Base-by-base conservation (phyloP, 225 moss, liverwort and hornwort genomes). In the Antitrichia curtipendula region DNA sequence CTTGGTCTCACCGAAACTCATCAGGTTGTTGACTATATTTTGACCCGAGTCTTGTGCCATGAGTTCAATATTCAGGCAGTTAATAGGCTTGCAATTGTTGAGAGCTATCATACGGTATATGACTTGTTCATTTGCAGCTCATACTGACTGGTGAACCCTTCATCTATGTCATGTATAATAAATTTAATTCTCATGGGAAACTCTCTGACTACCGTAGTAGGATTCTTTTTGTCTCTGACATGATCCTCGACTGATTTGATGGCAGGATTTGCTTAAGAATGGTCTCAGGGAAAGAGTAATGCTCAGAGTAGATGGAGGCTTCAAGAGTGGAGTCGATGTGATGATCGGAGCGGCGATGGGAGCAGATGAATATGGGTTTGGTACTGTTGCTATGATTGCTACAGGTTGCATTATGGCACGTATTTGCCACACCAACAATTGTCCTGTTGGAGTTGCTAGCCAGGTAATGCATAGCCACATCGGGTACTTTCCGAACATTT, bases 401-500 rank as follows among this genome's bases (percentile, higher is more conserved):
- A 96, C 95, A 81, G 97, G 97, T 68, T 97, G 97, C 92, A 90
- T 97, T 61, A 97, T 97, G 97, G 97, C 97, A 50, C 96, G 97
- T 66, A 97, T 97, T 84, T 97, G 97, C 91, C 97, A 97, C 64
- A 97, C 97, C 47, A 97, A 97, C 71, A 97, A 97, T 80, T 97
- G 97, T 73, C 97, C 97, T 36, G 97, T 97, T 53, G 97, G 97
- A 61, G 97, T 97, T 85, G 96, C 97, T 20, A 97, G 95, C 89
- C 96, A 97, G 91, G 97, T 97, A 91, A 82, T 91, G 77, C 77
- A 82, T 82, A 29, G 40, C 21, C 62, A 16, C 71, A 13, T 61
- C 50, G n/a, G 60, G n/a, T 85, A 45, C 78, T 70, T 78, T 41
- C 59, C 23, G 61, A 78, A 38, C 75, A 47, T 40, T 68, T 83